phyloP scores from a whole-genome alignment of 345 rosid species.

The Microcos paniculata region DNA sequence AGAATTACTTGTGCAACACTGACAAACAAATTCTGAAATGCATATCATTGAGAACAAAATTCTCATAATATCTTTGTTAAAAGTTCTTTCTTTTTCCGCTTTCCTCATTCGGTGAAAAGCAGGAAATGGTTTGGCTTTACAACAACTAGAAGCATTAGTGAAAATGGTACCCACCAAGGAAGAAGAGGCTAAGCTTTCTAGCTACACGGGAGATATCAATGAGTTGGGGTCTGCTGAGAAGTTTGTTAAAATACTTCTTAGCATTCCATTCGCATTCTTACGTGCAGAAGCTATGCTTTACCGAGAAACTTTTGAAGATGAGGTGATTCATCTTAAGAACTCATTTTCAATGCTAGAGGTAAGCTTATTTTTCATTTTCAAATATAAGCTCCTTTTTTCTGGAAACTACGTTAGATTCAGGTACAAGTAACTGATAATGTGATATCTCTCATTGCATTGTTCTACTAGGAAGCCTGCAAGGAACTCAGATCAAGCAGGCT shows the following conservation, averaged over 20 bases:
- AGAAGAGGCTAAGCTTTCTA: slow-evolving; percentile 71
- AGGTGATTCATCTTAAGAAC: slow-evolving; percentile 79
- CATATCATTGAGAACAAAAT: background rate
- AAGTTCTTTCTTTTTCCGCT: background rate
- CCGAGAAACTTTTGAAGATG: slow-evolving; percentile 86
- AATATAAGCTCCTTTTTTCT: background rate
- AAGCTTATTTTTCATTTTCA: too few relatives aligned
- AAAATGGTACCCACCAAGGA: slow-evolving; percentile 93
- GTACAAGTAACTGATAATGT: background rate
- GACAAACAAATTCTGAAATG: background rate
- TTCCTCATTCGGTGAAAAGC: background rate
- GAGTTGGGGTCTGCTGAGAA: slow-evolving; percentile 87
- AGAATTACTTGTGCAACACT: background rate
- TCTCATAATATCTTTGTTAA: background rate
- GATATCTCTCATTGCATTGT: background rate
- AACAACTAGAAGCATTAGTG: slow-evolving; percentile 85
- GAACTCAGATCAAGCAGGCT: slow-evolving; percentile 91
- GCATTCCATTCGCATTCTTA: slow-evolving; percentile 66
- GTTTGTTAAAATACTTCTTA: slow-evolving; percentile 56
- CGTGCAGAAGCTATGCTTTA: slow-evolving; percentile 92
- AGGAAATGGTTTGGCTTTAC: slow-evolving; percentile 77
- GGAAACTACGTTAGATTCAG: background rate
- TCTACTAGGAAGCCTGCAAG: slow-evolving; percentile 86
- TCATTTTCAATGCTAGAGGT: slow-evolving; percentile 92
- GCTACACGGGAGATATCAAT: slow-evolving; percentile 68